phyloP scores from a whole-genome alignment of 2,329 filamentous ascomycete species.

The Pyrenophora seminiperda region DNA sequence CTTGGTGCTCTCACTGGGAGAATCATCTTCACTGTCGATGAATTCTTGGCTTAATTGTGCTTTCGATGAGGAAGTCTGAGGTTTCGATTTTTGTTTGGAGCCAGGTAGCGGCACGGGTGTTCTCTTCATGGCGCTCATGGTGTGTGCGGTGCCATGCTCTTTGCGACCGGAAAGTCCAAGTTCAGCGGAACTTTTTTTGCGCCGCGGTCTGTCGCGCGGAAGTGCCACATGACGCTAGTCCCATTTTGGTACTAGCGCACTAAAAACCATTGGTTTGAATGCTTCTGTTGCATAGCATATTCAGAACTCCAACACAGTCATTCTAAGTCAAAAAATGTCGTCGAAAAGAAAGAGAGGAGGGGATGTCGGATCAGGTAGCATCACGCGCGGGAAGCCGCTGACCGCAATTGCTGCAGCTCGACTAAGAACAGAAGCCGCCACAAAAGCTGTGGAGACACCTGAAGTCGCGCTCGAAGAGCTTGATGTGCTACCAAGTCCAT shows the following conservation, averaged over 20 bases:
- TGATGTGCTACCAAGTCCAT: conserved; percentile 22
- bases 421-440: conserved; percentile 31
- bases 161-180: conserved; percentile 20
- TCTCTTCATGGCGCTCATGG: conserved; percentile 44
- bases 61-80: conserved; percentile 26
- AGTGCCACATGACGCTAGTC: conserved; percentile 12
- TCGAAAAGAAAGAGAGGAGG: conserved; percentile 40
- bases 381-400: conserved; percentile 27
- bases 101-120: conserved; percentile 44
- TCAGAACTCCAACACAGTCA: conserved; percentile 9
- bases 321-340: conserved; percentile 35
- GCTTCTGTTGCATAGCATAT: not conserved
- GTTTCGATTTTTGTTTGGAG: conserved; percentile 34
- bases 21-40: conserved; percentile 42
- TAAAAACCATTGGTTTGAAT: conserved; percentile 13
- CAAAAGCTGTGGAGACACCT: conserved; percentile 13
- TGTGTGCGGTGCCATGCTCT: conserved; percentile 18
- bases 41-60: conserved; percentile 44
- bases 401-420: conserved; percentile 45
- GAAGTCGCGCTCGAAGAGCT: conserved; percentile 20
- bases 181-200: conserved; percentile 39
- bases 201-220: conserved; percentile 20
- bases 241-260: not conserved
- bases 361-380: not conserved
- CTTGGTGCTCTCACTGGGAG: conserved; percentile 26